Percentiles rank a stretch among this genome's conserved stretches.
These are phyloP conservation scores for Penicillium polonicum DNA, from an alignment of 2,329 filamentous ascomycete genomes.

Conservation along the genomic window DNA sequence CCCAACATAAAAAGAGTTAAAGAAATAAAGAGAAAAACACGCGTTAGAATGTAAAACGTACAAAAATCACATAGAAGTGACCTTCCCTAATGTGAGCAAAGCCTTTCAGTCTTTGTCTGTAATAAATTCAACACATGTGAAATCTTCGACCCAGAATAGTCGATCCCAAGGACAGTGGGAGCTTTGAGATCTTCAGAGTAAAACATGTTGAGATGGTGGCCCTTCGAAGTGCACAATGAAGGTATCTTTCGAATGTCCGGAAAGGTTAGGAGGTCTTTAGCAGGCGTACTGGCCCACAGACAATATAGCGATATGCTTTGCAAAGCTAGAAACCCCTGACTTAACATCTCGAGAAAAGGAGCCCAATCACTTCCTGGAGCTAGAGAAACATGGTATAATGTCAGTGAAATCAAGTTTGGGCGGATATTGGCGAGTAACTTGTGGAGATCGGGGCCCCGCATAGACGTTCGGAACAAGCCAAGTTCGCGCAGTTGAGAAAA, in stretches of 20 bases:
- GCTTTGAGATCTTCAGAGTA: slow-evolving; percentile 19
- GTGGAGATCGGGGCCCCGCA: slow-evolving; percentile 17
- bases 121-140: slow-evolving; percentile 18
- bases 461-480: slow-evolving; percentile 21
- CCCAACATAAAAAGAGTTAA: background rate
- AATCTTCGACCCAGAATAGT: slow-evolving; percentile 24
- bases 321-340: slow-evolving; percentile 10
- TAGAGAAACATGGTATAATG: slow-evolving; percentile 21
- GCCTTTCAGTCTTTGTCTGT: slow-evolving; percentile 4
- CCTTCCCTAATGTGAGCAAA: background rate
- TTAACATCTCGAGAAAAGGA: slow-evolving; percentile 15
- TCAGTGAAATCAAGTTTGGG: slow-evolving; percentile 14
- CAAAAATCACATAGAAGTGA: too few species aligned
- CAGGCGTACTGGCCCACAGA: slow-evolving; percentile 20
- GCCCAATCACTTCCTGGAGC: slow-evolving; percentile 17
- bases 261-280: slow-evolving; percentile 20
- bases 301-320: slow-evolving; percentile 23
- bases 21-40: background rate
- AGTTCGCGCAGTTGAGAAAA: slow-evolving; percentile 21
- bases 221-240: background rate
- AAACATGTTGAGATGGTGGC: slow-evolving; percentile 14
- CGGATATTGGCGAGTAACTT: slow-evolving; percentile 13
- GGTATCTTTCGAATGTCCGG: slow-evolving; percentile 18
- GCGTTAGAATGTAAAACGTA: background rate
- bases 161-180: slow-evolving; percentile 19